A percentile compares a stretch with the other conserved stretches of the same genome.
These are phyloP conservation scores for Vitis riparia DNA, from an alignment of 164 flowering plant species.

Conservation along the genomic window DNA sequence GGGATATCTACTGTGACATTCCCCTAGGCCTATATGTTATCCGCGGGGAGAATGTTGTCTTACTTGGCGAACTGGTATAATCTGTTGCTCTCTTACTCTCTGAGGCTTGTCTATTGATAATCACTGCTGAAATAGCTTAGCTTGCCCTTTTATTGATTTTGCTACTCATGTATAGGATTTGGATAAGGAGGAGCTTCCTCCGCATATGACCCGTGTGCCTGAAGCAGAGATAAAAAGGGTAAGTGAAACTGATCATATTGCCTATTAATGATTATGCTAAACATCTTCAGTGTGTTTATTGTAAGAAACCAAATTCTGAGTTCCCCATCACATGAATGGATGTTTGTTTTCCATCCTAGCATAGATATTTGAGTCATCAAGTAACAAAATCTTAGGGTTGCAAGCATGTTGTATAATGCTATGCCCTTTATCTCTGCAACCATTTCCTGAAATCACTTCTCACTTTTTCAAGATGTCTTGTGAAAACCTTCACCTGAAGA, in stretches of 20 bases:
- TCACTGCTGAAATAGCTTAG: neutral
- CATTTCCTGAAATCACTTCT: too few relatives aligned
- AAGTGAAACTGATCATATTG: neutral
- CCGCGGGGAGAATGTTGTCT: conserved; percentile 56
- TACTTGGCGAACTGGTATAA: conserved; percentile 57
- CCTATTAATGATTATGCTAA: too few relatives aligned
- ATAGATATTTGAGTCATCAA: too few relatives aligned
- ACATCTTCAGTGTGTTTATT: too few relatives aligned
- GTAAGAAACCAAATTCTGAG: too few relatives aligned
- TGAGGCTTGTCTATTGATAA: neutral
- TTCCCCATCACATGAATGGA: too few relatives aligned
- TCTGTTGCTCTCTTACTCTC: neutral
- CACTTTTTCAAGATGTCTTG: too few relatives aligned
- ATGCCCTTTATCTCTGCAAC: too few relatives aligned
- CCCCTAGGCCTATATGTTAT: conserved; percentile 49
- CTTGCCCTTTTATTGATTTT: neutral
- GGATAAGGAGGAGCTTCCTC: conserved; percentile 54
- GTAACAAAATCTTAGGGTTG: too few relatives aligned
- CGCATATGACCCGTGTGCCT: conserved; percentile 52
- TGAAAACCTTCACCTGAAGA: too few relatives aligned
- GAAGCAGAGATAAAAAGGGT: conserved; percentile 44
- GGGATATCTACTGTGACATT: conserved; percentile 50
- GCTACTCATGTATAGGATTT: conserved; percentile 27
- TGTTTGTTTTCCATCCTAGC: too few relatives aligned
- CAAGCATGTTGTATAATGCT: too few relatives aligned